phyloP scores from a whole-genome alignment of 164 flowering plant species.

The Macadamia integrifolia region DNA sequence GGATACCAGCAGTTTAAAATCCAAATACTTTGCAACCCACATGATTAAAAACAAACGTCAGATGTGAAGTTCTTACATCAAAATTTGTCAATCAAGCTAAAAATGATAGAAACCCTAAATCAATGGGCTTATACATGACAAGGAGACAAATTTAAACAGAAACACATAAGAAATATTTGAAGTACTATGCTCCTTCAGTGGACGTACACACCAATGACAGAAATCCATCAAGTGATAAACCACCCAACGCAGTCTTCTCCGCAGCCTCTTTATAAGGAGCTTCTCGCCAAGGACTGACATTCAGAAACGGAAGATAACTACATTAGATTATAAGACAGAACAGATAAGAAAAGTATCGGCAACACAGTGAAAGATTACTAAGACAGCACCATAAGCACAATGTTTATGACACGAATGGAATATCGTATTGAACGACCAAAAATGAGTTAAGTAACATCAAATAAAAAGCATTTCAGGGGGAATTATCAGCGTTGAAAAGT shows the following conservation, averaged over 20 bases:
- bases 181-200: background rate
- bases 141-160: background rate
- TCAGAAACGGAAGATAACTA: background rate
- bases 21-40: no score
- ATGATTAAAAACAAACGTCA: no score
- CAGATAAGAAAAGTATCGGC: background rate
- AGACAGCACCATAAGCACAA: background rate
- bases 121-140: no score
- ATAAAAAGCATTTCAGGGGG: no score
- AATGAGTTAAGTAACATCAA: no score
- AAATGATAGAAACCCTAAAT: no score
- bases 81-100: no score
- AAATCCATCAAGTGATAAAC: constrained; percentile 76
- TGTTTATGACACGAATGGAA: background rate
- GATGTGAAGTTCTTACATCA: no score
- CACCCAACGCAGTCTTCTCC: constrained; percentile 71
- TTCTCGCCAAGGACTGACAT: constrained; percentile 78
- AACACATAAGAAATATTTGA: background rate
- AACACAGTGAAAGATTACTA: background rate
- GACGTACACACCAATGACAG: constrained; percentile 58
- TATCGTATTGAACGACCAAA: background rate
- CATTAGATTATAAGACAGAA: background rate
- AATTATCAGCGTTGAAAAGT: no score
- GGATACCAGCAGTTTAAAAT: no score
- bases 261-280: constrained; percentile 75